Evolutionary conservation across 257 asterid genomes (phyloP).

Genomic region (Solanum paucissectum): DNA sequence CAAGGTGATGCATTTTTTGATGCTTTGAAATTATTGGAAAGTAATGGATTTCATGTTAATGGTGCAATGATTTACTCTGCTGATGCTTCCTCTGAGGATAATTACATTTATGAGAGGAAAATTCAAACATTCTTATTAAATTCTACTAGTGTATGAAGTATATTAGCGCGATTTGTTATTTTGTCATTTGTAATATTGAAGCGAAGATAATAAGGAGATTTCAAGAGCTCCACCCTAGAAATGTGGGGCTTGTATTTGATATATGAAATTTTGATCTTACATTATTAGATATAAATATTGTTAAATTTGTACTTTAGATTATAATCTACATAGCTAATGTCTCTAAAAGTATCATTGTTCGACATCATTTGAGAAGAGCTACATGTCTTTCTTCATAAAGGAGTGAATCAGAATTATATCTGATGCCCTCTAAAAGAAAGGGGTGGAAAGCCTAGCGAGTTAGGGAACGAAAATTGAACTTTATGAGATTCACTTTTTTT

Average conservation of each 20-base stretch:
- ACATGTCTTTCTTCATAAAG: too few species aligned
- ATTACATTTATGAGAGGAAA: constrained; percentile 38
- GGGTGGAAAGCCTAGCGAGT: too few species aligned
- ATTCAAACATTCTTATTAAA: constrained; percentile 50
- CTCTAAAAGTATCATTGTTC: too few species aligned
- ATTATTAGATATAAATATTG: not conserved
- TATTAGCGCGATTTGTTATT: not conserved
- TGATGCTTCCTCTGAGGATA: constrained; percentile 49
- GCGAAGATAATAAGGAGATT: not conserved
- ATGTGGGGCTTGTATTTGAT: not conserved
- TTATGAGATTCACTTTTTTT: accelerated
- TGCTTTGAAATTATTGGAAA: constrained; percentile 36
- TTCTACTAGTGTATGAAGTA: constrained; percentile 16
- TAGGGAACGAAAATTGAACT: too few species aligned
- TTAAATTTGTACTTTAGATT: too few species aligned
- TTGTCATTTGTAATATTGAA: not conserved
- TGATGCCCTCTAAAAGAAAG: too few species aligned
- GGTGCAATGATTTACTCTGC: constrained; percentile 74
- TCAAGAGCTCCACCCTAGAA: not conserved
- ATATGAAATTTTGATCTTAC: not conserved
- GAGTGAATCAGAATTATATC: too few species aligned
- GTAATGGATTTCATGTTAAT: constrained; percentile 30
- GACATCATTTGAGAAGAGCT: too few species aligned
- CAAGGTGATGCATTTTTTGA: constrained; percentile 58
- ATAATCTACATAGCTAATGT: too few species aligned